Evolutionary conservation across 352 stramenopile genomes (phyloP).

Genomic region (Pythium plurisporium): DNA sequence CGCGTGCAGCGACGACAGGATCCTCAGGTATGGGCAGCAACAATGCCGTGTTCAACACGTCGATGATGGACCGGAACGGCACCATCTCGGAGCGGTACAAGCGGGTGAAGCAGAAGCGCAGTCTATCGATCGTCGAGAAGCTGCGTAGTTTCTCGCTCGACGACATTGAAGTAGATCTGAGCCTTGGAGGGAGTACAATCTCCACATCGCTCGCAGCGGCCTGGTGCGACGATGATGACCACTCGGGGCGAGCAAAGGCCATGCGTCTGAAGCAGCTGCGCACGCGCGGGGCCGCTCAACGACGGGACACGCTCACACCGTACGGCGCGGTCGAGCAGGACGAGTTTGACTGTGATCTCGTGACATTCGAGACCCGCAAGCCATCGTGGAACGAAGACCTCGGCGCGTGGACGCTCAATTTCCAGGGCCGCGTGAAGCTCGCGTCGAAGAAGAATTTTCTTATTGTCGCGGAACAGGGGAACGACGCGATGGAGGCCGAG

Average conservation of each 20-base stretch:
- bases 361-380: slow-evolving; percentile 81
- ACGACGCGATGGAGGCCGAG: slow-evolving; percentile 47
- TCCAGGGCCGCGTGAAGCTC: slow-evolving; percentile 84
- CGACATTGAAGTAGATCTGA: slow-evolving; percentile 42
- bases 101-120: slow-evolving; percentile 40
- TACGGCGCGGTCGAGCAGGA: slow-evolving; percentile 72
- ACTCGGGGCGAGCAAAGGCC: slow-evolving; percentile 25
- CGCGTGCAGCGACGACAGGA: slow-evolving; percentile 12
- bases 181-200: slow-evolving; percentile 16
- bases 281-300: slow-evolving; percentile 13
- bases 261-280: slow-evolving; percentile 39
- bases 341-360: slow-evolving; percentile 70
- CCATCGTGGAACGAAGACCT: slow-evolving; percentile 82
- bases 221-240: slow-evolving; percentile 56
- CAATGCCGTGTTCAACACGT: slow-evolving; percentile 42
- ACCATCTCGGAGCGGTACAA: slow-evolving; percentile 64
- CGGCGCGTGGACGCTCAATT: slow-evolving; percentile 86
- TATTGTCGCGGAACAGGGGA: slow-evolving; percentile 51
- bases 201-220: slow-evolving; percentile 19
- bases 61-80: slow-evolving; percentile 43
- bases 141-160: slow-evolving; percentile 55
- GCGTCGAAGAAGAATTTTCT: slow-evolving; percentile 93
- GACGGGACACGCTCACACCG: slow-evolving; percentile 26
- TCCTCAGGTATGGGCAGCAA: slow-evolving; percentile 36
- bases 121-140: slow-evolving; percentile 47